A percentile compares a stretch with the other conserved stretches of the same genome.
phyloP scores from a whole-genome alignment of 352 stramenopile species.

The Pythium vanterpoolii region DNA sequence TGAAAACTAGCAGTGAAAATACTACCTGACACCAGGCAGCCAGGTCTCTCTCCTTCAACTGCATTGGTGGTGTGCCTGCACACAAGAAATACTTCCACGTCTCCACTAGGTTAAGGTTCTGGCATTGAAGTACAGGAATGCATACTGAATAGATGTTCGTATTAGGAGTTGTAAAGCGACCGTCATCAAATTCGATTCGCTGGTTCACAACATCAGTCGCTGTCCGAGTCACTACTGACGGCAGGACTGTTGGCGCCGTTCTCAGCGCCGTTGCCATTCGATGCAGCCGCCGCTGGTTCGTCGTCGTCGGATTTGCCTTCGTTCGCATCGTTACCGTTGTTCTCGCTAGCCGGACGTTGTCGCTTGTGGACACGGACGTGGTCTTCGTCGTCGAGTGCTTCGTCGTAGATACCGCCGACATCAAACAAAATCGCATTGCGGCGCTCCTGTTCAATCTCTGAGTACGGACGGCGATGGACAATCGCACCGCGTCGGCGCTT shows the following conservation, averaged over 20 bases:
- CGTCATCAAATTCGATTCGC: too few species aligned
- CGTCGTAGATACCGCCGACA: constrained; percentile 63
- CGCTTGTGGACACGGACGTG: constrained; percentile 64
- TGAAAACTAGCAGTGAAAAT: too few species aligned
- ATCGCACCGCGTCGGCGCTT: constrained; percentile 77
- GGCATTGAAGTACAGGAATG: too few species aligned
- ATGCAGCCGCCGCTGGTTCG: constrained; percentile 5
- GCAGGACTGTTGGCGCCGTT: constrained; percentile 52
- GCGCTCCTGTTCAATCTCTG: constrained; percentile 55
- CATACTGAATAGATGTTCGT: too few species aligned
- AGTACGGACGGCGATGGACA: constrained; percentile 72
- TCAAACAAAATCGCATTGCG: constrained; percentile 60
- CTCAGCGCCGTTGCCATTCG: constrained; percentile 31
- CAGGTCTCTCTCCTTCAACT: too few species aligned
- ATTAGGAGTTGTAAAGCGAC: too few species aligned
- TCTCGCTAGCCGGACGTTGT: constrained; percentile 29
- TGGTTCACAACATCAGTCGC: too few species aligned
- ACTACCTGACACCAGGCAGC: too few species aligned
- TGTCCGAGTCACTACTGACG: constrained; percentile 64
- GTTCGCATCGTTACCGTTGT: constrained; percentile 27
- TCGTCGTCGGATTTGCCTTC: constrained; percentile 39
- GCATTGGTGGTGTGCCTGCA: too few species aligned
- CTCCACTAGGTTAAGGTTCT: too few species aligned
- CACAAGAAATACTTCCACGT: too few species aligned
- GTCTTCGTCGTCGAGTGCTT: constrained; percentile 61